phyloP scores from a whole-genome alignment of 345 rosid genomes.

The Citrus glauca region DNA sequence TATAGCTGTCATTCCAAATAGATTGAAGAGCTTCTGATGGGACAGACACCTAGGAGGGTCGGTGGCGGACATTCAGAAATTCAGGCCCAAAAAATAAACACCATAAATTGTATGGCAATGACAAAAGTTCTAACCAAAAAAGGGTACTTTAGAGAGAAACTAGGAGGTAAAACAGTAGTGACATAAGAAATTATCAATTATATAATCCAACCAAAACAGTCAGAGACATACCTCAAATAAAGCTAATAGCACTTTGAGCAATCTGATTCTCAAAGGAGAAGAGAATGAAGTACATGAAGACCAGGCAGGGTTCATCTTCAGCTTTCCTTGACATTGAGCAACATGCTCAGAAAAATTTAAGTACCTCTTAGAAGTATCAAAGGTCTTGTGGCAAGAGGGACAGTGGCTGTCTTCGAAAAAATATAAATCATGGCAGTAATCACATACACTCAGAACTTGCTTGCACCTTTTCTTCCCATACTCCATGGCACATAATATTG shows the following conservation, averaged over 20 bases:
- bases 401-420: slow-evolving; percentile 40
- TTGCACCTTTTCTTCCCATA: slow-evolving; percentile 53
- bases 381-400: slow-evolving; percentile 45
- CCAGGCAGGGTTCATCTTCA: slow-evolving; percentile 17
- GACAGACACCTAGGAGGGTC: slow-evolving; percentile 50
- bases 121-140: neutral
- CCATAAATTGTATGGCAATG: neutral
- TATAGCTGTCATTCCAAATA: slow-evolving; percentile 52
- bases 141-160: neutral
- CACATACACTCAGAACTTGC: slow-evolving; percentile 47
- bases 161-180: neutral
- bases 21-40: slow-evolving; percentile 66
- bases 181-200: neutral
- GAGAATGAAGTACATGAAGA: slow-evolving; percentile 25
- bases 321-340: slow-evolving; percentile 30
- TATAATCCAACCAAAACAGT: neutral
- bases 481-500: slow-evolving; percentile 40
- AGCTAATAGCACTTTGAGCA: slow-evolving; percentile 64
- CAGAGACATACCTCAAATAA: slow-evolving; percentile 47
- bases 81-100: slow-evolving; percentile 5
- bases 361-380: slow-evolving; percentile 21
- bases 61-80: too few relatives aligned
- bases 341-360: slow-evolving; percentile 45
- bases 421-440: slow-evolving; percentile 49
- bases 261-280: slow-evolving; percentile 52